Conservation (phyloP, 495 filamentous ascomycete species). For the Lasiosphaeria hispida region DNA sequence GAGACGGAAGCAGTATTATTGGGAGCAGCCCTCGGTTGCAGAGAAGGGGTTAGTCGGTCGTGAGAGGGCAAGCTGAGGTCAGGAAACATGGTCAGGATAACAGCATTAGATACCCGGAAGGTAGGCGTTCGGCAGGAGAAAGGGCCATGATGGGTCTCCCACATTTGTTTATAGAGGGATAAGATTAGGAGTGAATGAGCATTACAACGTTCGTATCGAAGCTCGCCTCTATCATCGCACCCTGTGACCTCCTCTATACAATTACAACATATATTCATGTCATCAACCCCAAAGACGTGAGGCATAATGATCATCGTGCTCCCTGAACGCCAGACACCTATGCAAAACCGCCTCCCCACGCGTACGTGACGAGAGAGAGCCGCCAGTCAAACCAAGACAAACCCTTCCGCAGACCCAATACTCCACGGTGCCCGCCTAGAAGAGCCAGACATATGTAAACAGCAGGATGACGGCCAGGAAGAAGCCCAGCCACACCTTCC, state of each 20-base stretch:
- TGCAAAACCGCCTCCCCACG: constrained; percentile 12
- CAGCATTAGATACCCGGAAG: constrained; percentile 10
- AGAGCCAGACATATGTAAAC: constrained; percentile 92
- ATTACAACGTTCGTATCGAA: constrained; percentile 19
- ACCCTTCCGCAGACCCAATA: background rate
- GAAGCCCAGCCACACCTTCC: constrained; percentile 89
- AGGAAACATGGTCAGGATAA: background rate
- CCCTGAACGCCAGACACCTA: constrained; percentile 26
- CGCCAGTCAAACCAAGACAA: too few species aligned
- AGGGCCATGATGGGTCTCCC: too few species aligned
- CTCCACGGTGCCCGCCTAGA: constrained; percentile 36
- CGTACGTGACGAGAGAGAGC: too few species aligned
- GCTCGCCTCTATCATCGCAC: constrained; percentile 4
- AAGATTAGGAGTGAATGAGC: background rate
- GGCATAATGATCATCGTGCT: background rate
- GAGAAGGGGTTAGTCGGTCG: constrained; percentile 7
- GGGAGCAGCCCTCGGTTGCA: constrained; percentile 44
- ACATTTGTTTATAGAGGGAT: background rate
- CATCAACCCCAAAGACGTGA: constrained; percentile 8
- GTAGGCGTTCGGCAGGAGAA: background rate
- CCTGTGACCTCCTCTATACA: constrained; percentile 4
- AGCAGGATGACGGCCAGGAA: constrained; percentile 74
- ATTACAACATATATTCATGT: constrained; percentile 2
- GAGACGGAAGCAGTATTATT: constrained; percentile 47
- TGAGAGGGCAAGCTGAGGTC: background rate